Evolutionary conservation across 2,329 filamentous ascomycete species (phyloP), one percentile per base, ranked within the genome.

Genomic region (Pyrenophora teres): DNA sequence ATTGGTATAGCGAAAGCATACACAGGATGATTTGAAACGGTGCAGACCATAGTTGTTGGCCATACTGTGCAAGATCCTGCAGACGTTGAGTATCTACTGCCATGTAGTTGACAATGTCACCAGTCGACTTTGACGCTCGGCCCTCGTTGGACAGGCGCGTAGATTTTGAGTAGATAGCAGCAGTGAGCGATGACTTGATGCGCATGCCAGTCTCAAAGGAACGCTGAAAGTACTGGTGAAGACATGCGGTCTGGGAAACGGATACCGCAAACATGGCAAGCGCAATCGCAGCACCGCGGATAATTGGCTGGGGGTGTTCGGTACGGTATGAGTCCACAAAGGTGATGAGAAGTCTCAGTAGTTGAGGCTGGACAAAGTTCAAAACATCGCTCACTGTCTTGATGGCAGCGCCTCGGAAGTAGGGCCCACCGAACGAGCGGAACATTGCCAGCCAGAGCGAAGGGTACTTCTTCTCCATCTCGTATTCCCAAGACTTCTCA

Each of bases 101-200:
- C 93, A 99, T 99, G 76, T 96, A 94, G 71, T 99, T 99, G 72
- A 99, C 94, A 68, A 99, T 97, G 68, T 99, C 95, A 50, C 94
- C 94, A 0, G 94, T 99, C 0, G 90, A 90, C 77, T 97, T 97
- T 38, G 86, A 77, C 2, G 92, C 83, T 46, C 93, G 85, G 7
- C 94, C 94, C 76, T 99, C 94, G 65, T 96, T 97, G 4, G 93
- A 97, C 15, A 99, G 80, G 58, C 85, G 87, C 56, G 97, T 81
- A 0, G 92, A 89, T 77, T 99, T 99, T 52, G 87, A 84, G 74
- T 99, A 99, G 59, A 99, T 97, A 51, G 92, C 85, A 1, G 93
- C 89, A 6, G 90, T 93, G 56, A 99, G 77, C 3, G 92, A 88
- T 35, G 91, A 89, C 78, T 97, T 97, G 76, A 99, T 90, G 46